Base-by-base conservation (phyloP, 805 yeast genomes). In the Candida tallmaniae region DNA sequence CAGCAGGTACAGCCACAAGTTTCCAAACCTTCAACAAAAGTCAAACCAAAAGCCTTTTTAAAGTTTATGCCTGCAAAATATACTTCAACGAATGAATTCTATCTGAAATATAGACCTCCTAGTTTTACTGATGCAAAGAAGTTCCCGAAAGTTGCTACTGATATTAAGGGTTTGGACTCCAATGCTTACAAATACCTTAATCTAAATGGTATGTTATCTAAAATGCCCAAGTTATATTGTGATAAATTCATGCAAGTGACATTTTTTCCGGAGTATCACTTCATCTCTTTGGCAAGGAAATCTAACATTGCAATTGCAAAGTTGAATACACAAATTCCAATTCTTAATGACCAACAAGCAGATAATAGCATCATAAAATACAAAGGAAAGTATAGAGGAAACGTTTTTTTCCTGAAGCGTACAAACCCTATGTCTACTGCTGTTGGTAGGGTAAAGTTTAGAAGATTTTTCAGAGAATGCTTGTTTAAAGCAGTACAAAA, bases 231-330 rank as follows among this genome's bases (percentile, higher is more conserved):
- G 48, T 42, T 43, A 6, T 18, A 19, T 32, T 39, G 18, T 3
- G 28, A 23, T 5, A 12, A 14, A 26, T 60, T 47, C 41, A 47
- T 65, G 39, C 32, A 35, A 9, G 32, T 62, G 4, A 51, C 44
- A 33, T 65, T 59, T 36, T 46, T 55, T 9, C 69, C 70, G 4
- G 40, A 38, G 4, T 28, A 30, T 27, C 68, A 62, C 42, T 42
- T 42, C 28, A 28, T 60, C 5, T 43, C 58, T 10, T n/a, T 31
- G 27, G 49, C 47, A 27, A 50, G 70, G 25, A 65, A 65, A 41
- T 63, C 70, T 8, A 62, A 56, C 33, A 46, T 66, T 23, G 64
- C 71, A 9, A 55, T 57, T 33, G 55, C 57, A 3, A 58, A 59
- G 42, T 51, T 58, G 27, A 55, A 60, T 35, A 41, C 33, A n/a